Conservation (phyloP, 768 basidiomycete species). For the Leucocoprinus leucothites region DNA sequence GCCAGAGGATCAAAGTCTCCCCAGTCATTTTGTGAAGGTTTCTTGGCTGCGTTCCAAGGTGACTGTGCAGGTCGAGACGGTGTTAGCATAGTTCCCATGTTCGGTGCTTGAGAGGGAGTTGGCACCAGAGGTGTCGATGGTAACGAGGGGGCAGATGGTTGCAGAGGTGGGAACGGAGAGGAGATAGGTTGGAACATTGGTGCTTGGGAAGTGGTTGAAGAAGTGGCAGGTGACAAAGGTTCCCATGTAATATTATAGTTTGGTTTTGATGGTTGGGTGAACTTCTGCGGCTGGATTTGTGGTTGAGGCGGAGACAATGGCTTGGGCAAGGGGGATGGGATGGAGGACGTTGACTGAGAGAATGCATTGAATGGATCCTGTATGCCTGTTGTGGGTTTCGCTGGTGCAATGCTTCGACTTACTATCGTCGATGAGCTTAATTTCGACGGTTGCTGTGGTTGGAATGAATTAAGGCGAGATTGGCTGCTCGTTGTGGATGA, state of each 20-base stretch:
- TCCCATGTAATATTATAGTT: constrained; percentile 28
- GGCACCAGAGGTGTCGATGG: constrained; percentile 17
- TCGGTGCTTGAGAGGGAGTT: constrained; percentile 17
- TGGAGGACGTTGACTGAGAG: constrained; percentile 2
- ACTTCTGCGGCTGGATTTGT: constrained; percentile 17
- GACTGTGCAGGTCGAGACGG: constrained; percentile 63
- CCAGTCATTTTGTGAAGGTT: constrained; percentile 65
- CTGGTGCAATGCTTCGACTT: constrained; percentile 15
- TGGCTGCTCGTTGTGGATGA: constrained; percentile 13
- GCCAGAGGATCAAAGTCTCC: constrained; percentile 80
- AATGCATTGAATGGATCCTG: constrained; percentile 2
- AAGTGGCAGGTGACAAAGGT: constrained; percentile 11
- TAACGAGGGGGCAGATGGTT: constrained; percentile 17
- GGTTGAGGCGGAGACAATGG: constrained; percentile 9
- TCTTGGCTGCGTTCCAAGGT: constrained; percentile 41
- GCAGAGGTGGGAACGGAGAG: constrained; percentile 14
- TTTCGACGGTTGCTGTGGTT: constrained; percentile 34
- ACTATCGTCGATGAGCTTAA: constrained; percentile 35
- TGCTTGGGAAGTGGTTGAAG: constrained; percentile 13
- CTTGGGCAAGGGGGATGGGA: neutral
- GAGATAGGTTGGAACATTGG: constrained; percentile 12
- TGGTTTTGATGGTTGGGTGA: constrained; percentile 18
- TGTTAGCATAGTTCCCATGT: constrained; percentile 47
- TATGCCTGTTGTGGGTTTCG: neutral
- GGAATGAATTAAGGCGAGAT: constrained; percentile 23